phyloP scores from a whole-genome alignment of 192 early-diverging fungal species.

The Coemansia sp. region DNA sequence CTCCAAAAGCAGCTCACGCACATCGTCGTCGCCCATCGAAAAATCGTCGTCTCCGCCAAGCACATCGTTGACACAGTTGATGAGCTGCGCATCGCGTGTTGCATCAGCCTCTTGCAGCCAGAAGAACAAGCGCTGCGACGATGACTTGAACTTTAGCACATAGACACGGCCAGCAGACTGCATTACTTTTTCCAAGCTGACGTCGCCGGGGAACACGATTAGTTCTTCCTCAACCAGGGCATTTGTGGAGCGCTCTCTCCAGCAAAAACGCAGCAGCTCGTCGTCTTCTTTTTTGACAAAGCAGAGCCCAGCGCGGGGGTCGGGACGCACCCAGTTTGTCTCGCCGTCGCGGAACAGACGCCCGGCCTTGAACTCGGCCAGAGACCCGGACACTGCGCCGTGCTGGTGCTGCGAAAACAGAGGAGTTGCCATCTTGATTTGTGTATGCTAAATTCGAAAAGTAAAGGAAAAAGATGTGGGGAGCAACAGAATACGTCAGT shows the following conservation, averaged over 20 bases:
- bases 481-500: background rate
- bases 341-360: conserved; percentile 64
- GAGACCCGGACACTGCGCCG: conserved; percentile 14
- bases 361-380: conserved; percentile 72
- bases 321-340: conserved; percentile 68
- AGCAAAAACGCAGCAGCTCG: conserved; percentile 74
- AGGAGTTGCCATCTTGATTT: conserved; percentile 25
- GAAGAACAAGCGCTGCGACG: conserved; percentile 74
- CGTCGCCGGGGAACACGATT: conserved; percentile 78
- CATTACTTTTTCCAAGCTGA: conserved; percentile 59
- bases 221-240: conserved; percentile 56
- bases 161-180: conserved; percentile 70
- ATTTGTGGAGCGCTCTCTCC: conserved; percentile 64
- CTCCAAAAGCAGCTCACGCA: conserved; percentile 2
- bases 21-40: background rate
- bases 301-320: conserved; percentile 65
- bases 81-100: conserved; percentile 59
- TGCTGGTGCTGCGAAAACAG: conserved; percentile 23
- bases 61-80: conserved; percentile 58
- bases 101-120: conserved; percentile 77
- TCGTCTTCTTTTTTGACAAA: conserved; percentile 59
- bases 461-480: background rate
- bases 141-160: conserved; percentile 79
- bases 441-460: background rate
- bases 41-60: conserved; percentile 47